phyloP scores from a whole-genome alignment of 371 early-diverging fungal species.

The Lichtheimia hyalospora region DNA sequence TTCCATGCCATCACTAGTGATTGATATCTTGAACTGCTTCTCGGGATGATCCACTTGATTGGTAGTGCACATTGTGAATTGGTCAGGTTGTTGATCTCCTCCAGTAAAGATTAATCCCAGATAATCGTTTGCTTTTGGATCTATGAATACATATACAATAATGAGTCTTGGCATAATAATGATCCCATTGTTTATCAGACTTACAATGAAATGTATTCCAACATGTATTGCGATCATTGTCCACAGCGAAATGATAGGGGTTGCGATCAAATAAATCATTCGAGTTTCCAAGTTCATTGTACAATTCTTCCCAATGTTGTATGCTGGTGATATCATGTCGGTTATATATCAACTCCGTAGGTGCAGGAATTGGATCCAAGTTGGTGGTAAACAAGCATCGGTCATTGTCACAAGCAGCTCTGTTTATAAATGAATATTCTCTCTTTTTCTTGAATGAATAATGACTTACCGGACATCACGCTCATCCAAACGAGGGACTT shows the following conservation, averaged over 20 bases:
- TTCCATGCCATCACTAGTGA: slow-evolving; percentile 18
- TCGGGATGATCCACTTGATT: slow-evolving; percentile 23
- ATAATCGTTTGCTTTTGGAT: slow-evolving; percentile 33
- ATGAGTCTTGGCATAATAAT: background rate
- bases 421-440: background rate
- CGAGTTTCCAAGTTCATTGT: slow-evolving; percentile 13
- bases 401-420: slow-evolving; percentile 60
- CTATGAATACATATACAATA: slow-evolving; percentile 4
- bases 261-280: slow-evolving; percentile 44
- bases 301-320: slow-evolving; percentile 29
- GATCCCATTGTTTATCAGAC: background rate
- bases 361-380: slow-evolving; percentile 52
- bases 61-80: slow-evolving; percentile 24
- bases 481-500: slow-evolving; percentile 41
- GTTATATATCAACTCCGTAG: slow-evolving; percentile 28
- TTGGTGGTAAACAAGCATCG: slow-evolving; percentile 58
- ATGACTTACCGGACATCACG: slow-evolving; percentile 45
- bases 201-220: slow-evolving; percentile 54
- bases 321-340: slow-evolving; percentile 30
- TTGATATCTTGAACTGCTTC: slow-evolving; percentile 21
- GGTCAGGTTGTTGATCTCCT: slow-evolving; percentile 15
- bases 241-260: slow-evolving; percentile 55
- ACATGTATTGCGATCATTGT: slow-evolving; percentile 52
- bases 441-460: background rate
- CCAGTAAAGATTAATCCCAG: slow-evolving; percentile 53